Evolutionary conservation across 345 rosid species (phyloP), one percentile per base, ranked within the genome.

Genomic region (Melastoma malabathricum): DNA sequence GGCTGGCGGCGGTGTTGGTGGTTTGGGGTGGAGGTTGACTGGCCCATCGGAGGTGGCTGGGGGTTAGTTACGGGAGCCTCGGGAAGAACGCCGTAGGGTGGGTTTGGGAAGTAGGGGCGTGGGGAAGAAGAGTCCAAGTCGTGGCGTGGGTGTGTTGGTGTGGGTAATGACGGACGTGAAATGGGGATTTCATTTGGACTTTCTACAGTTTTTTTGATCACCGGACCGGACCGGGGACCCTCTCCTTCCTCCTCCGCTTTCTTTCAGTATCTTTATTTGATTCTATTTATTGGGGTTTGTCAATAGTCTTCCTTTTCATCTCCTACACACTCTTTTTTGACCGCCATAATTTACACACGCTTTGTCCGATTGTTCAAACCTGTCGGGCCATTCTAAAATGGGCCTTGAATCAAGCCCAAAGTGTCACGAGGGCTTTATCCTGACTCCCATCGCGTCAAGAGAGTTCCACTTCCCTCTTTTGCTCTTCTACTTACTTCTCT

Each of bases 11-110:
- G 44, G 25, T 22, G 25, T 22, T 22, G 25, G 25, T 22, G 25
- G 25, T 76, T 75, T 49, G 72, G 77, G 69, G 80, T 70, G 59
- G 94, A 87, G 46, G 68, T 60, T 59, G 83, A 72, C 67, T 84
- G 94, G 65, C 97, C 92, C 94, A 84, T 88, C 71, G 73, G 68
- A 63, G 61, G 50, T 27, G 54, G 27, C 18, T 38, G 25, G 25
- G 57, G 39, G 46, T 13, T 7, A 43, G n/a, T 44, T 31, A 51
- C 46, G 43, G 27, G 27, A 18, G n/a, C n/a, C n/a, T n/a, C n/a
- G 62, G 60, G 23, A 10, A 46, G 25, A 52, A 47, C 45, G 31
- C 20, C 22, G 49, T 10, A 43, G 55, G 54, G 54, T 39, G 48
- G 43, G 23, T 19, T 1, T 0, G 12, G 9, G 1, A 7, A 13